These are phyloP conservation scores for Pseudogymnoascus sp. DNA, from an alignment of 2,329 filamentous ascomycete species.

Conservation along the genomic window DNA sequence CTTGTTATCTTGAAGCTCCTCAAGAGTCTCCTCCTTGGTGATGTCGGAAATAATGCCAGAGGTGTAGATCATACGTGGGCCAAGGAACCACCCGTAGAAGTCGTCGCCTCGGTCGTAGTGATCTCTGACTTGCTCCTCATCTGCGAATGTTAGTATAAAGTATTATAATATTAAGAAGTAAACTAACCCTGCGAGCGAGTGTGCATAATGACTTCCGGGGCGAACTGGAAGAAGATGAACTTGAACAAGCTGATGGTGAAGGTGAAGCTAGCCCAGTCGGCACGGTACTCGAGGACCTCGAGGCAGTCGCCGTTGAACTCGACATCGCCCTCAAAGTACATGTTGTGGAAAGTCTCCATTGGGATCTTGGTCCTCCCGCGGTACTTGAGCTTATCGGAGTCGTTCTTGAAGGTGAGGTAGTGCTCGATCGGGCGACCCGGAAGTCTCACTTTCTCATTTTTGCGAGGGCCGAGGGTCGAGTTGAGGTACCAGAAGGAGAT, in stretches of 20 bases:
- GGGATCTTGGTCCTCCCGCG: conserved; percentile 73
- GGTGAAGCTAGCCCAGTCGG: conserved; percentile 93
- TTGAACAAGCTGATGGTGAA: conserved; percentile 82
- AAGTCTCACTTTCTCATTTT: conserved; percentile 83
- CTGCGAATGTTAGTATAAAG: conserved; percentile 37
- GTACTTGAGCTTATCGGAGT: conserved; percentile 56
- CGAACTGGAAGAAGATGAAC: conserved; percentile 80
- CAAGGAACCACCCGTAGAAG: conserved; percentile 98
- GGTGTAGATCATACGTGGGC: conserved; percentile 98
- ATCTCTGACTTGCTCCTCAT: conserved; percentile 95
- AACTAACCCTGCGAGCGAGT: conserved; percentile 71
- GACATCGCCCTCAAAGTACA: conserved; percentile 93
- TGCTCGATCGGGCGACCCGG: conserved; percentile 83
- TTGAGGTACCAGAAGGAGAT: conserved; percentile 72
- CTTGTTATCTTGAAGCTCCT: conserved; percentile 97
- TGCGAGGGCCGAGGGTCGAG: conserved; percentile 76
- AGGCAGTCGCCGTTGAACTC: conserved; percentile 92
- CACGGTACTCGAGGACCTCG: conserved; percentile 84
- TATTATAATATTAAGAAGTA: background rate
- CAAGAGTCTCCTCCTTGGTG: conserved; percentile 79
- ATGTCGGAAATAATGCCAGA: conserved; percentile 88
- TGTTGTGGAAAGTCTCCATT: conserved; percentile 92
- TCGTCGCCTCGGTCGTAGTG: conserved; percentile 98
- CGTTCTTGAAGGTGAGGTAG: conserved; percentile 74
- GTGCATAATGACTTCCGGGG: conserved; percentile 88